These are phyloP conservation scores for Alternaria conjuncta DNA, from an alignment of 2,329 filamentous ascomycete species.

Conservation along the genomic window DNA sequence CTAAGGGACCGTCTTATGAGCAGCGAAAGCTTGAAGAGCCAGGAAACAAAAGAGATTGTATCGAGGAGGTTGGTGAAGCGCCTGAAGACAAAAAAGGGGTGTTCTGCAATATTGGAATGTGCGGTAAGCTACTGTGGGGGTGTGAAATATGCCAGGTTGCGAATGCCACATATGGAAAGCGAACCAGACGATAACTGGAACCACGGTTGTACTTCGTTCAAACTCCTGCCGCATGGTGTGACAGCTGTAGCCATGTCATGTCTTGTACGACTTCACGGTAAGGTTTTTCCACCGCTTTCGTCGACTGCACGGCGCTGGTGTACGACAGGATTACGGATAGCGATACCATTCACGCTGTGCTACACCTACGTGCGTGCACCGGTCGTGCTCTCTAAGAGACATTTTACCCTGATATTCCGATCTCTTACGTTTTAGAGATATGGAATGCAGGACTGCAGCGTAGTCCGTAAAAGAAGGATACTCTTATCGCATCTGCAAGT, in stretches of 20 bases:
- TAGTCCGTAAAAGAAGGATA: neutral
- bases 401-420: neutral
- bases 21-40: neutral
- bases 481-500: neutral
- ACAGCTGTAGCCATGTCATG: constrained; percentile 3
- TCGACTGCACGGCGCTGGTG: neutral
- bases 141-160: neutral
- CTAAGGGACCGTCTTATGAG: neutral
- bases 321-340: neutral
- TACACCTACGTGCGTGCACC: neutral
- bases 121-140: neutral
- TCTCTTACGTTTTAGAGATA: neutral
- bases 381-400: neutral
- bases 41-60: neutral
- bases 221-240: neutral
- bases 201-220: neutral
- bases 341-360: neutral
- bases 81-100: neutral
- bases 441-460: neutral
- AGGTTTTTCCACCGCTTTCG: neutral
- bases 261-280: neutral
- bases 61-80: neutral
- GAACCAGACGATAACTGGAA: neutral
- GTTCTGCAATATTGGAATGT: neutral
- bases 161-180: neutral